Conservation (phyloP, 2,329 filamentous ascomycete species). For the Aspergillus ochraceus region DNA sequence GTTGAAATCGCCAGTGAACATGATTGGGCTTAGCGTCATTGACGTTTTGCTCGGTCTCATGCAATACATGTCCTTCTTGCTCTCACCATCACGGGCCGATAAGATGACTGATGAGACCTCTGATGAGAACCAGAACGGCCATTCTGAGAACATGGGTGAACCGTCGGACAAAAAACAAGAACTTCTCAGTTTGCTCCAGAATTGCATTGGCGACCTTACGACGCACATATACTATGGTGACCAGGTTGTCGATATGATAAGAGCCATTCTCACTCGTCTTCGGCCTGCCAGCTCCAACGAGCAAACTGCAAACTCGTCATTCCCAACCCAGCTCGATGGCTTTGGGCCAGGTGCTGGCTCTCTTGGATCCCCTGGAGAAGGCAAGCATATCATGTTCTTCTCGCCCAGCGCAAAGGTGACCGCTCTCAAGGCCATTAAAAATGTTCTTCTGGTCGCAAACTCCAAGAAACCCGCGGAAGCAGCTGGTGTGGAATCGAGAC, state of each 20-base stretch:
- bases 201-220: conserved; percentile 84
- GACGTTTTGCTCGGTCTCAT: conserved; percentile 85
- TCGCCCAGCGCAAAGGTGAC: conserved; percentile 61
- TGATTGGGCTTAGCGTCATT: conserved; percentile 95
- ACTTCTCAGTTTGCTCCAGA: conserved; percentile 70
- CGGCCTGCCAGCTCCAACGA: conserved; percentile 61
- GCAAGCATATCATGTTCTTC: conserved; percentile 53
- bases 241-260: conserved; percentile 92
- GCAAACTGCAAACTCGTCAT: conserved; percentile 43
- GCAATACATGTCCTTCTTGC: conserved; percentile 74
- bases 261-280: conserved; percentile 73
- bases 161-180: conserved; percentile 59
- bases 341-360: conserved; percentile 49
- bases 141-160: conserved; percentile 10
- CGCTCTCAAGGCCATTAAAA: conserved; percentile 77
- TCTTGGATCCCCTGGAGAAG: conserved; percentile 38
- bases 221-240: conserved; percentile 97
- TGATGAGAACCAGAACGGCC: conserved; percentile 21
- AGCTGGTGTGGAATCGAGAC: conserved; percentile 67
- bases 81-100: conserved; percentile 60
- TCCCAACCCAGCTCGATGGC: conserved; percentile 51
- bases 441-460: conserved; percentile 80
- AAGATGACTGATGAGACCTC: conserved; percentile 27
- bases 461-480: conserved; percentile 59
- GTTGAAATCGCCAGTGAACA: conserved; percentile 82